Base-by-base conservation (phyloP, 768 basidiomycete genomes). In the Pleurotus tuber-regium region DNA sequence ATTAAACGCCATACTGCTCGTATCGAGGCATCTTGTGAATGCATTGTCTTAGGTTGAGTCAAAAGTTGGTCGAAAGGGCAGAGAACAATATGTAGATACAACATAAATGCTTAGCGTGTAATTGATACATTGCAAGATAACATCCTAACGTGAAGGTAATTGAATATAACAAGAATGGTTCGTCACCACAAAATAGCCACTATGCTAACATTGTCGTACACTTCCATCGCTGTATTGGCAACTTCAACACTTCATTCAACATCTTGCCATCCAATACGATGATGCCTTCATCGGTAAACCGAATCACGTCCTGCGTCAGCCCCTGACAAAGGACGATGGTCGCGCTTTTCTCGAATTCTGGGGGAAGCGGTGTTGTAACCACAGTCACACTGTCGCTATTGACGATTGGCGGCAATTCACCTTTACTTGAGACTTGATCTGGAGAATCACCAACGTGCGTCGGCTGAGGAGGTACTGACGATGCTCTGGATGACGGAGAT, bases 401-500 rank as follows among this genome's bases (percentile, higher is more conserved):
- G 10, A n/a, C 14, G 35, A 14, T 23, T 28, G 18, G n/a, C n/a
- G n/a, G 10, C 6, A 8, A n/a, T n/a, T 21, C 23, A n/a, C 19
- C 21, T 4, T 12, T 12, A 4, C 14, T 21, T 29, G 46, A 12
- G 12, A 14, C 21, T 11, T 21, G 2, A 7, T 35, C 30, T 19
- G 11, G 3, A 30, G 46, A 12, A 1, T n/a, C 14, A 4, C n/a
- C 43, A 28, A 14, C 26, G 16, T n/a, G 10, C 10, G 28, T 16
- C 12, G 31, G 8, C 14, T 36, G 28, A 21, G 46, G 46, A 12
- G 31, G 25, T 18, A 23, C 29, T n/a, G 46, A 48, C 8, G 46
- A 48, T 1, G 46, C 46, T 35, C 46, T n/a, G 19, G 46, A 48
- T 4, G 46, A 48, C 2, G 46, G 46, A 33, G 46, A 48, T 3